A percentile compares a stretch with the other conserved stretches of the same genome.
Evolutionary conservation across 345 rosid genomes (phyloP).

Genomic region (Laguncularia racemosa): DNA sequence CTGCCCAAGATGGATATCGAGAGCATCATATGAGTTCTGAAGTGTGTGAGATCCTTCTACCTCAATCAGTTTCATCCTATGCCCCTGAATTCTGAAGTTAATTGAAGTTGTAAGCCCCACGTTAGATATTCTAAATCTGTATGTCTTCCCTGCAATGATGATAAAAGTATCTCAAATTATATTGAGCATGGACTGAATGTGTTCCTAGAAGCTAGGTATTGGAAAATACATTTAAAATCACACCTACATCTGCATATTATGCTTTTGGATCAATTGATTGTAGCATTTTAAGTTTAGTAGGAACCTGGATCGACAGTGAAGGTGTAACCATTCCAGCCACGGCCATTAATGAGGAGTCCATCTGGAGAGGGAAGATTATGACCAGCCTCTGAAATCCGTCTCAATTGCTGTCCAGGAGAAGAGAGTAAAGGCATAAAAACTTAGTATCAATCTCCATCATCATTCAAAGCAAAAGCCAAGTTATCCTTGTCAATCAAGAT

Average conservation of each 20-base stretch:
- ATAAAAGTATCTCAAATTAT: neutral
- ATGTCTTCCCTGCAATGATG: slow-evolving; percentile 54
- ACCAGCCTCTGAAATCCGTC: slow-evolving; percentile 53
- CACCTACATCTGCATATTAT: too few relatives aligned
- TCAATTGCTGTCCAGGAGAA: slow-evolving; percentile 6
- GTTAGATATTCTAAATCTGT: slow-evolving; percentile 82
- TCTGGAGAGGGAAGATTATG: slow-evolving; percentile 60
- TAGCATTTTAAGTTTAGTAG: too few relatives aligned
- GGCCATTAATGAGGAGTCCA: slow-evolving; percentile 92
- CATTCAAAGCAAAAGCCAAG: too few relatives aligned
- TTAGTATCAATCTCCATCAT: too few relatives aligned
- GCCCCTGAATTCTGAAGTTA: slow-evolving; percentile 86
- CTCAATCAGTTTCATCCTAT: slow-evolving; percentile 73
- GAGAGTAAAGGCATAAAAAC: neutral
- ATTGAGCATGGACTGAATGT: too few relatives aligned
- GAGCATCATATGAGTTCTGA: slow-evolving; percentile 54
- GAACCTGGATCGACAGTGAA: slow-evolving; percentile 77
- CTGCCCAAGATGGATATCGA: slow-evolving; percentile 89
- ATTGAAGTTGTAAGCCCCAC: slow-evolving; percentile 65
- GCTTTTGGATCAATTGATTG: too few relatives aligned
- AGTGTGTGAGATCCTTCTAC: slow-evolving; percentile 92
- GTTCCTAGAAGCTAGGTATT: too few relatives aligned
- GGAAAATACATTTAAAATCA: too few relatives aligned
- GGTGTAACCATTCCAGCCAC: slow-evolving; percentile 64
- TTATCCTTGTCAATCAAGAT: too few relatives aligned